A percentile compares a stretch with the other conserved stretches of the same genome.
These are phyloP conservation scores for Penicillium sp. DNA, from an alignment of 2,329 filamentous ascomycete genomes.

Conservation along the genomic window DNA sequence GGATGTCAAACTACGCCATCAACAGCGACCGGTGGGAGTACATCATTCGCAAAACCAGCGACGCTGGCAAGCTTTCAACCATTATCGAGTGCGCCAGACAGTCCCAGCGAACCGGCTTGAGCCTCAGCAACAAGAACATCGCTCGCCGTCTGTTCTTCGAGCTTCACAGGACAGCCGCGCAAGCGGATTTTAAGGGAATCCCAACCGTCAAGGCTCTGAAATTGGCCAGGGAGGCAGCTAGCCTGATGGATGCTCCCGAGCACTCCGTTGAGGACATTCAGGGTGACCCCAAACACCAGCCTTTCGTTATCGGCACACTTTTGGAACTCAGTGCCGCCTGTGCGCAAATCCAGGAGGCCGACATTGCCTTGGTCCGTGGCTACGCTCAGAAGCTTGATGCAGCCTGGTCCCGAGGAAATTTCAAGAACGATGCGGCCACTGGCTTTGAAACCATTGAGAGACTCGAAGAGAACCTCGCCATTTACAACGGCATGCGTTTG, in stretches of 20 bases:
- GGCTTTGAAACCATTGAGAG: conserved; percentile 16
- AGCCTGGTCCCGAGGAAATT: conserved; percentile 30
- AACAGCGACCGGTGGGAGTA: conserved; percentile 29
- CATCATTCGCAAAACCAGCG: conserved; percentile 38
- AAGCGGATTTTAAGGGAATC: conserved; percentile 33
- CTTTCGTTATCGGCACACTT: conserved; percentile 43
- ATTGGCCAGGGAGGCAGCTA: conserved; percentile 35
- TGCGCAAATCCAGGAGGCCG: conserved; percentile 41
- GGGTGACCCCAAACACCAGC: conserved; percentile 38
- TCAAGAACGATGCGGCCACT: conserved; percentile 14
- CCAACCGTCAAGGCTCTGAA: conserved; percentile 29
- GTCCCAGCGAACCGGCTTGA: conserved; percentile 35
- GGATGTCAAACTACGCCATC: conserved; percentile 29
- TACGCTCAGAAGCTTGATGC: conserved; percentile 41
- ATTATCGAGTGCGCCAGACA: conserved; percentile 40
- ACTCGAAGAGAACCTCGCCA: conserved; percentile 35
- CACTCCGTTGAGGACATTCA: conserved; percentile 24
- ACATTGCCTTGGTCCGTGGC: conserved; percentile 37
- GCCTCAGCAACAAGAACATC: conserved; percentile 28
- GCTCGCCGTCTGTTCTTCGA: conserved; percentile 37
- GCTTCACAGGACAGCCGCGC: conserved; percentile 36
- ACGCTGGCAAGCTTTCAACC: conserved; percentile 33
- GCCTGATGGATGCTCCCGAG: conserved; percentile 37
- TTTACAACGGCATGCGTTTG: conserved; percentile 43
- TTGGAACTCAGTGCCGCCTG: conserved; percentile 47